A percentile compares a stretch with the other conserved stretches of the same genome.
Conservation (phyloP, 257 asterid genomes). For the Gynochthodes officinalis region DNA sequence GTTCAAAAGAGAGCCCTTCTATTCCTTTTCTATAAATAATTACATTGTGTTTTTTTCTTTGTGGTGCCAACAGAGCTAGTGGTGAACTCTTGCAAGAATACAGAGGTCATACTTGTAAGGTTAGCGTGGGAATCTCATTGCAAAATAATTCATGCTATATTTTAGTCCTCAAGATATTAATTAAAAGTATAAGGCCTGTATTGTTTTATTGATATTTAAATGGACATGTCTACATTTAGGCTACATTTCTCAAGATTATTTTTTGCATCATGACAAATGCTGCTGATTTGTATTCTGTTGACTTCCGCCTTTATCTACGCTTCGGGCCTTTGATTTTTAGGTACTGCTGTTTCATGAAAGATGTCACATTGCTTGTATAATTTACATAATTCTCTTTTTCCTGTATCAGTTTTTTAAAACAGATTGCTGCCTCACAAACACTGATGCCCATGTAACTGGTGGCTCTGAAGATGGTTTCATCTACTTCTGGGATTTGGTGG, state of each 20-base stretch:
- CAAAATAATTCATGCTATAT: not conserved
- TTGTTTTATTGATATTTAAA: not conserved
- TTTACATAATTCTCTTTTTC: not conserved
- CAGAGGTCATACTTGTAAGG: conserved; percentile 96
- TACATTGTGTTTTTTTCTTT: conserved; percentile 6
- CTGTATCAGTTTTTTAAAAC: conserved; percentile 70
- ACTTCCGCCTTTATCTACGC: conserved; percentile 3
- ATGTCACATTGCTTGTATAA: not conserved
- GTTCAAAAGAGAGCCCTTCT: not conserved
- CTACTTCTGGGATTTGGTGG: conserved; percentile 96
- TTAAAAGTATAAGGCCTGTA: not conserved
- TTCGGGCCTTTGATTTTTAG: not conserved
- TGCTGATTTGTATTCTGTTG: not conserved
- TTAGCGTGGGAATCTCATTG: conserved; percentile 22
- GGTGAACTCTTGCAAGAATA: conserved; percentile 94
- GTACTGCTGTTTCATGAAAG: not conserved
- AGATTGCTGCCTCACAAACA: conserved; percentile 93
- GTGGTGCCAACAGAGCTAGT: conserved; percentile 42
- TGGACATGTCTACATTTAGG: not conserved
- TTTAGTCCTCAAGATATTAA: conserved; percentile 3
- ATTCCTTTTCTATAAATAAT: not conserved
- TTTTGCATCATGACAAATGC: not conserved
- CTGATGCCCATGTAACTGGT: conserved; percentile 85
- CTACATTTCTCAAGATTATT: not conserved
- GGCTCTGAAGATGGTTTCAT: conserved; percentile 93